A percentile compares a stretch with the other conserved stretches of the same genome.
Conservation (phyloP, 116 monocot genomes). For the Phalaenopsis hybrid region DNA sequence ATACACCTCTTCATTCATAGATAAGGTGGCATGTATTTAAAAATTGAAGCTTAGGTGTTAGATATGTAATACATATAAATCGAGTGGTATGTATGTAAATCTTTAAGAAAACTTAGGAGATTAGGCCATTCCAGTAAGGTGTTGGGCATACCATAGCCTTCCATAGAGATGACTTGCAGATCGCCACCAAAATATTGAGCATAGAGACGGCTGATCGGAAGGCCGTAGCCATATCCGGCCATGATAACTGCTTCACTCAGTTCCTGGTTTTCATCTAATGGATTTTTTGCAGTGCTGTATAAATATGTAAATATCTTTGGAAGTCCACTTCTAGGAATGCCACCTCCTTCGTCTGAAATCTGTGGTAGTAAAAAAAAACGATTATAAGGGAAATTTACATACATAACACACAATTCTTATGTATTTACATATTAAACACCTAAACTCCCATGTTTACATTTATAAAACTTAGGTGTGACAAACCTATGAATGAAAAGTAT, state of each 20-base stretch:
- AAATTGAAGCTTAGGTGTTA: no score
- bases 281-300: constrained; percentile 84
- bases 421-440: no score
- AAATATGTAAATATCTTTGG: constrained; percentile 90
- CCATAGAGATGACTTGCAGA: constrained; percentile 96
- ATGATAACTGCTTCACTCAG: constrained; percentile 50
- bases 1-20: no score
- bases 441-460: no score
- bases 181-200: constrained; percentile 98
- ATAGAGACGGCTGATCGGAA: constrained; percentile 94
- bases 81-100: no score
- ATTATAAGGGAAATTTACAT: not conserved
- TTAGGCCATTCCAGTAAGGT: not conserved
- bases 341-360: constrained; percentile 99
- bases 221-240: constrained; percentile 96
- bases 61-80: no score
- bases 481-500: no score
- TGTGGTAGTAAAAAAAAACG: constrained; percentile 13
- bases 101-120: not conserved
- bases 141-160: constrained; percentile 78
- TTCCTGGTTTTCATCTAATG: constrained; percentile 43
- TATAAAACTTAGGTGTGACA: no score
- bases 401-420: no score
- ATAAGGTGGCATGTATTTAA: no score
- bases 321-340: constrained; percentile 93